Base-by-base conservation (phyloP, 768 basidiomycete species). In the Pluteus cervinus region DNA sequence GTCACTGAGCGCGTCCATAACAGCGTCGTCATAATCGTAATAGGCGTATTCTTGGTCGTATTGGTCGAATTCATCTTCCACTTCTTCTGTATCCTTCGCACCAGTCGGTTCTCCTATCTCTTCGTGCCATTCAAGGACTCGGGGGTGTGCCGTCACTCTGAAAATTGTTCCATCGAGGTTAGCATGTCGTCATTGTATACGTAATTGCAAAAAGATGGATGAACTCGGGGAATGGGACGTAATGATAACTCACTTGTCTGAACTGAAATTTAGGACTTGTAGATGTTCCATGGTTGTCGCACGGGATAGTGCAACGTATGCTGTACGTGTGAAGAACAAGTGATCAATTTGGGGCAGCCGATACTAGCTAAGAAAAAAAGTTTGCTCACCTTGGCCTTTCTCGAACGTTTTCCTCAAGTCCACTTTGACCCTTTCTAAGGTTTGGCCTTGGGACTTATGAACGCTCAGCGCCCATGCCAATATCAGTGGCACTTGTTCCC, bases 371-470 rank as follows among this genome's bases (percentile, higher is more conserved):
- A 21, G 3, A 12, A 33, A 22, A 7, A 38, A 3, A 6, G 12
- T 24, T 16, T 16, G 35, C 53, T 35, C 33, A 79, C 83, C 82
- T 76, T 87, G 79, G 4, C 84, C 84, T 41, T 75, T 81, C 55
- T 86, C 91, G 60, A 94, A 94, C 1, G 76, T 82, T 28, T 73
- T 69, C 42, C 63, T 55, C 18, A 93, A 69, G 51, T 92, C 79
- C 3, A 92, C 84, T 42, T 80, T 84, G 40, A 92, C 87, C 33
- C 87, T 69, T 35, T 87, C 76, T 29, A 94, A 61, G 0, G 91
- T 93, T 56, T 92, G 90, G 0, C 91, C 91, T 54, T 94, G 91
- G 4, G 82, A 83, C 53, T 93, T 93, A 61, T 92, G 88, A 24
- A 92, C 79, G 33, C 81, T 83, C 53, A 92, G 66, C 0, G 89